These are phyloP conservation scores for Trebouxia gelatinosa DNA, from an alignment of 163 green algal genomes.

Conservation along the genomic window DNA sequence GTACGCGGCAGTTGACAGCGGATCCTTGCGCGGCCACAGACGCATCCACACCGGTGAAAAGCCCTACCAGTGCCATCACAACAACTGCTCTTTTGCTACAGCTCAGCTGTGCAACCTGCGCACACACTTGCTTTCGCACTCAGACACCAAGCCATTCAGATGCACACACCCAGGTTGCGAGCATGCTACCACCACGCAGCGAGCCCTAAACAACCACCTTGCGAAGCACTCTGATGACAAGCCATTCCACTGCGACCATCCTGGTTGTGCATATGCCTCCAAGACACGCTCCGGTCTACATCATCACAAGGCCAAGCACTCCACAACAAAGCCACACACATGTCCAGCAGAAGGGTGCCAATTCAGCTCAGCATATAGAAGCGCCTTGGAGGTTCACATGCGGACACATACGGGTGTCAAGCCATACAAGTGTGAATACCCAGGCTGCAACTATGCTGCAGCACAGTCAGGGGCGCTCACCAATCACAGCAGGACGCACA, in stretches of 20 bases:
- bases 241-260: constrained; percentile 19
- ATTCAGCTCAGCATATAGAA: constrained; percentile 22
- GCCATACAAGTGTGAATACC: constrained; percentile 20
- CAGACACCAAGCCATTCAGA: constrained; percentile 25
- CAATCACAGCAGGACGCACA: constrained; percentile 23
- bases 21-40: constrained; percentile 12
- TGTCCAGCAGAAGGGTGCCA: constrained; percentile 12
- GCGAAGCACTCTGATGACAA: constrained; percentile 27
- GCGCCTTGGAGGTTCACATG: constrained; percentile 18
- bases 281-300: constrained; percentile 19
- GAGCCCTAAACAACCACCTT: constrained; percentile 19
- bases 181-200: constrained; percentile 20
- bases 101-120: constrained; percentile 24
- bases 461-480: constrained; percentile 16
- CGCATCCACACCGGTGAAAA: constrained; percentile 21
- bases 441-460: constrained; percentile 19
- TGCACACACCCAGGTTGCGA: constrained; percentile 9
- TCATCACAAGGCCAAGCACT: constrained; percentile 24
- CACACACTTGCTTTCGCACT: constrained; percentile 21
- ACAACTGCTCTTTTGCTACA: constrained; percentile 20
- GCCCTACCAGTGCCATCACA: constrained; percentile 2
- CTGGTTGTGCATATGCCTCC: constrained; percentile 13
- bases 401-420: constrained; percentile 18
- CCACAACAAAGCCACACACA: constrained; percentile 5
- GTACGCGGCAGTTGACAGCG: constrained; percentile 16